Percentiles rank a stretch among this genome's conserved stretches.
These are phyloP conservation scores for Alternaria triticimaculans DNA, from an alignment of 2,329 filamentous ascomycete genomes.

Conservation along the genomic window DNA sequence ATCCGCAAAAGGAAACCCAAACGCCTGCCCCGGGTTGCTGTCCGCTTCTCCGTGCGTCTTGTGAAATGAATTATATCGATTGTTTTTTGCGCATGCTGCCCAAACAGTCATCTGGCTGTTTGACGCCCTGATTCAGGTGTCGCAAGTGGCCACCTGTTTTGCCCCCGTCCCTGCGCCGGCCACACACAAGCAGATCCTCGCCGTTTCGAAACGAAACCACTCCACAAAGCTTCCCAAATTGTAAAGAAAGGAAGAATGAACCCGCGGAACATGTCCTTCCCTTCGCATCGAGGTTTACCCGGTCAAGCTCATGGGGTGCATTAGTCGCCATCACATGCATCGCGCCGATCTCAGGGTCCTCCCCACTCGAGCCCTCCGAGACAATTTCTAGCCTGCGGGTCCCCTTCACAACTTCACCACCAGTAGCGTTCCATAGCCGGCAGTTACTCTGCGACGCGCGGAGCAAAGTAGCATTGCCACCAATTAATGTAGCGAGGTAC, in stretches of 20 bases:
- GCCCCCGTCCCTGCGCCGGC: conserved; percentile 11
- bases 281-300: conserved; percentile 2
- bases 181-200: neutral
- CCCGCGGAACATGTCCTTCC: conserved; percentile 3
- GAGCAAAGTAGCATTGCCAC: conserved; percentile 5
- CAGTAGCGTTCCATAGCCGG: neutral
- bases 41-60: conserved; percentile 32
- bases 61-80: neutral
- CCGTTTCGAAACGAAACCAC: conserved; percentile 27
- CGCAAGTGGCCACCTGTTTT: conserved; percentile 11
- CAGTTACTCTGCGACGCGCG: conserved; percentile 1
- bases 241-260: conserved; percentile 11
- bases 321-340: conserved; percentile 39
- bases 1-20: conserved; percentile 22
- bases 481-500: conserved; percentile 1
- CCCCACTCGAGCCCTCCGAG: conserved; percentile 24
- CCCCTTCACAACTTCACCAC: conserved; percentile 11
- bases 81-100: conserved; percentile 3
- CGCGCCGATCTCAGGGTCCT: conserved; percentile 36
- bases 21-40: conserved; percentile 24
- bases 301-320: conserved; percentile 43
- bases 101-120: conserved; percentile 3
- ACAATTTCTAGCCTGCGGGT: conserved; percentile 36
- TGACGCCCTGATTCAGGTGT: conserved; percentile 14
- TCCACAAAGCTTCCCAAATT: conserved; percentile 25